A percentile compares a stretch with the other conserved stretches of the same genome.
These are phyloP conservation scores for Penicillium sp. DNA, from an alignment of 2,329 filamentous ascomycete genomes.

Conservation along the genomic window DNA sequence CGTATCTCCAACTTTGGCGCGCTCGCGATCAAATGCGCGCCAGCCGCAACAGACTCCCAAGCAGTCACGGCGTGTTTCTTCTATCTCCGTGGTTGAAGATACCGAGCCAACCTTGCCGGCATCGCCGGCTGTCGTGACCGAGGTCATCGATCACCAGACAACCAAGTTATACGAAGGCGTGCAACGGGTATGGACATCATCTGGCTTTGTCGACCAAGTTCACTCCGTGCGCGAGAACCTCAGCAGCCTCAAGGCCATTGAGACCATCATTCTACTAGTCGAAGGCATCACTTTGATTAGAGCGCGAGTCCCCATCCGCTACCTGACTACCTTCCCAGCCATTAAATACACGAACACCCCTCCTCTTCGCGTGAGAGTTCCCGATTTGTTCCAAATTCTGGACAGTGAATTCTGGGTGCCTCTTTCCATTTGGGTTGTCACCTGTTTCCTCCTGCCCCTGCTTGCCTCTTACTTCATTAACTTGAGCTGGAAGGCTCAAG, in stretches of 20 bases:
- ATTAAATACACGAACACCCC: constrained; percentile 57
- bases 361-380: constrained; percentile 66
- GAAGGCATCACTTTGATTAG: constrained; percentile 71
- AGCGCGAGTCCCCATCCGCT: constrained; percentile 70
- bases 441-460: constrained; percentile 69
- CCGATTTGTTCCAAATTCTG: constrained; percentile 78
- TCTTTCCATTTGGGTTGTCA: constrained; percentile 72
- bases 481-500: constrained; percentile 60
- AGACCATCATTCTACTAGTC: constrained; percentile 66
- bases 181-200: constrained; percentile 36
- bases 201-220: constrained; percentile 50
- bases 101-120: constrained; percentile 31
- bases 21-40: background rate
- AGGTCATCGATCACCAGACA: constrained; percentile 71
- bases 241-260: constrained; percentile 68
- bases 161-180: constrained; percentile 38
- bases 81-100: background rate
- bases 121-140: constrained; percentile 54
- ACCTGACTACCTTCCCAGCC: constrained; percentile 71
- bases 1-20: background rate
- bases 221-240: constrained; percentile 67
- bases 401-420: constrained; percentile 82
- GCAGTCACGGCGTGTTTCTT: background rate
- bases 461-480: constrained; percentile 88
- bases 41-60: constrained; percentile 1